These are phyloP conservation scores for Pseudovirgaria hyperparasitica DNA, from an alignment of 2,329 filamentous ascomycete genomes.

Conservation along the genomic window DNA sequence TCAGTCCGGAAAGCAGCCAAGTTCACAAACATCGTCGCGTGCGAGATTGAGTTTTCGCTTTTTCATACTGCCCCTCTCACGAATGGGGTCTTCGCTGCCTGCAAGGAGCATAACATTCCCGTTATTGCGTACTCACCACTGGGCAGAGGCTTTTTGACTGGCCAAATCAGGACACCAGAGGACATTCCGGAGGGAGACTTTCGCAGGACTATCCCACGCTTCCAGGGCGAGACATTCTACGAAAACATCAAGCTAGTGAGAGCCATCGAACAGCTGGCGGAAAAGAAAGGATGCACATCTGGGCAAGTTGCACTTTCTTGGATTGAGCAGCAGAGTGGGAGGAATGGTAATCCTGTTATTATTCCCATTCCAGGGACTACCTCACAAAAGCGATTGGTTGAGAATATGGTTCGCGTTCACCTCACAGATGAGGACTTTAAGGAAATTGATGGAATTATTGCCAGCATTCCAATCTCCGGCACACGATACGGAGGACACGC, in stretches of 20 bases:
- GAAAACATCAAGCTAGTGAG: constrained; percentile 52
- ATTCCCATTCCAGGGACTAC: constrained; percentile 57
- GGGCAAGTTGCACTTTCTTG: constrained; percentile 57
- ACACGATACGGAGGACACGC: not conserved
- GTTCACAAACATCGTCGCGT: constrained; percentile 42
- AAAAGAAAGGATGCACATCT: constrained; percentile 44
- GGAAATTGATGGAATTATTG: constrained; percentile 38
- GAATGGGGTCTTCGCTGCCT: constrained; percentile 44
- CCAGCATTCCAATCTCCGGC: constrained; percentile 24
- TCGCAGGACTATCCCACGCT: constrained; percentile 41
- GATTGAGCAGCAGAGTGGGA: constrained; percentile 38
- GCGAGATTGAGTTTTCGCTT: constrained; percentile 49
- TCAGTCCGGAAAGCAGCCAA: constrained; percentile 36
- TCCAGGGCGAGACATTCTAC: constrained; percentile 50
- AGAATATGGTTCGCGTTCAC: constrained; percentile 47
- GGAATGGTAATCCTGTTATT: constrained; percentile 42
- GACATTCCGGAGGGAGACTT: constrained; percentile 46
- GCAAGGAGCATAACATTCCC: constrained; percentile 52
- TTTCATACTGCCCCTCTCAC: constrained; percentile 44
- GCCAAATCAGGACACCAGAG: constrained; percentile 31
- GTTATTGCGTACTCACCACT: constrained; percentile 60
- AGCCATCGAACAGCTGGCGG: constrained; percentile 46
- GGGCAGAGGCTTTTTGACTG: constrained; percentile 42
- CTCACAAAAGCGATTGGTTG: constrained; percentile 41
- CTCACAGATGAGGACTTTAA: constrained; percentile 36